These are phyloP conservation scores for Acacia acuminata DNA, from an alignment of 306 rosid genomes.

Conservation along the genomic window DNA sequence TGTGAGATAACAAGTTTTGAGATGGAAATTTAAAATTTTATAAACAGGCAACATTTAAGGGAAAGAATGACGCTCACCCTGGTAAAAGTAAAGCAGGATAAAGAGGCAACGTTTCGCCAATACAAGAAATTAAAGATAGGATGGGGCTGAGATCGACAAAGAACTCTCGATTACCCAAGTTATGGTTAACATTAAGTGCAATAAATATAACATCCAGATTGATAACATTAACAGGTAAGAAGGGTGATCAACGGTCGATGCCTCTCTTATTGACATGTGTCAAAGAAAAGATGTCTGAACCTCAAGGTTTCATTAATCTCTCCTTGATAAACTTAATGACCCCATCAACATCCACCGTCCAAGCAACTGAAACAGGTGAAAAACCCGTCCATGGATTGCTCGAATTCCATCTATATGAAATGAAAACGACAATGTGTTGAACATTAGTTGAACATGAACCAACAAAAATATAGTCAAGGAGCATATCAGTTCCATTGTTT, in stretches of 20 bases:
- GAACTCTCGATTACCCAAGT: constrained; percentile 29
- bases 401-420: constrained; percentile 71
- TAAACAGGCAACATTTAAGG: neutral
- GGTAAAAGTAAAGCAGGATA: neutral
- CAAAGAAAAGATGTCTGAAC: constrained; percentile 13
- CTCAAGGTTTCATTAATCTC: constrained; percentile 65
- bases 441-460: neutral
- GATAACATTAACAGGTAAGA: neutral
- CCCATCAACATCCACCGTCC: constrained; percentile 83
- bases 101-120: neutral
- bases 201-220: constrained; percentile 24
- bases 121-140: constrained; percentile 19
- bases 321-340: constrained; percentile 55
- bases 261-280: constrained; percentile 18
- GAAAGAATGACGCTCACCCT: constrained; percentile 1
- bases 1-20: neutral
- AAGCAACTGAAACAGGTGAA: constrained; percentile 86
- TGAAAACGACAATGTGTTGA: constrained; percentile 15
- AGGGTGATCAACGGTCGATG: constrained; percentile 18
- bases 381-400: constrained; percentile 89
- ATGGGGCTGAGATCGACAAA: constrained; percentile 20
- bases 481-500: neutral
- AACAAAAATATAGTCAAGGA: neutral
- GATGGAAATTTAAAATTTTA: neutral
- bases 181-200: constrained; percentile 16